Conservation (phyloP, 257 asterid species). For the Cordia subcordata region DNA sequence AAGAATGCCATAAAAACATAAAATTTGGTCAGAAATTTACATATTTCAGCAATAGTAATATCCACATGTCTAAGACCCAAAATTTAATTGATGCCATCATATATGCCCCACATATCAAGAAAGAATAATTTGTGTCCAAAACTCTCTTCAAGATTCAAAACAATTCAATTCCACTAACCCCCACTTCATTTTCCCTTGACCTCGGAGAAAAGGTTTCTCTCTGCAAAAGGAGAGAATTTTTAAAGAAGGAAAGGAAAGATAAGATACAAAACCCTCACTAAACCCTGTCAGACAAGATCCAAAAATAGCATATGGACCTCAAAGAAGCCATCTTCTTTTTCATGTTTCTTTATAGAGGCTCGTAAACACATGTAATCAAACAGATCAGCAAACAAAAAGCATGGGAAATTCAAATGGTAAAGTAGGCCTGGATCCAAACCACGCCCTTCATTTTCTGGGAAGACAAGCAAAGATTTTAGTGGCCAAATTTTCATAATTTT, state of each 20-base stretch:
- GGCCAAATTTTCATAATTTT: constrained; percentile 8
- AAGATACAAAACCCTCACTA: constrained; percentile 4
- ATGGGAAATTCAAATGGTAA: constrained; percentile 12
- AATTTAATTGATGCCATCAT: too few relatives aligned
- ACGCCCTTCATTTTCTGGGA: constrained; percentile 11
- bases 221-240: neutral
- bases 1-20: too few relatives aligned
- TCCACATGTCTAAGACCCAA: too few relatives aligned
- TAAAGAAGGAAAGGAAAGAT: neutral
- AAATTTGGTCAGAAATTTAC: too few relatives aligned
- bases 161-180: too few relatives aligned
- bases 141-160: too few relatives aligned
- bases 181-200: too few relatives aligned
- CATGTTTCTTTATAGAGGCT: too few relatives aligned
- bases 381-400: constrained; percentile 15
- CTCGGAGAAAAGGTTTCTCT: neutral
- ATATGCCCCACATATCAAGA: too few relatives aligned
- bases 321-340: neutral
- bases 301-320: neutral
- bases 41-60: too few relatives aligned
- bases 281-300: constrained; percentile 23
- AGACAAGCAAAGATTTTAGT: constrained; percentile 1
- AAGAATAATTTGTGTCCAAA: too few relatives aligned
- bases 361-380: too few relatives aligned
- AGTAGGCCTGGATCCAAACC: constrained; percentile 21